A percentile compares a stretch with the other conserved stretches of the same genome.
Conservation (phyloP, 2,329 filamentous ascomycete species). For the Fonsecaea erecta region DNA sequence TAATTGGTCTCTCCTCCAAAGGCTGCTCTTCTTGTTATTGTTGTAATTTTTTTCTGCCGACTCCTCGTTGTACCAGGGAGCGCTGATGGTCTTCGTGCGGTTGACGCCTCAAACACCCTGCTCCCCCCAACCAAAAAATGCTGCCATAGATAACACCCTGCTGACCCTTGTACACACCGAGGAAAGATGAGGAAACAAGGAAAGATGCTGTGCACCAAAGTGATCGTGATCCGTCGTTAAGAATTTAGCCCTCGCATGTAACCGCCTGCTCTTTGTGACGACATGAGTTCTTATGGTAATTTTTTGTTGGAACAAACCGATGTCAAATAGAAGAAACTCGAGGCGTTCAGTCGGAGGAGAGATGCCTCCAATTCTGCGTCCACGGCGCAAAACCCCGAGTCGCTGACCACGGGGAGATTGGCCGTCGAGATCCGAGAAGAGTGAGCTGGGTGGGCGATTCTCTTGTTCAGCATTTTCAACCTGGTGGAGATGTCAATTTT, state of each 20-base stretch:
- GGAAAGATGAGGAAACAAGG: slow-evolving; percentile 19
- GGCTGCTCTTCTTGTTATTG: background rate
- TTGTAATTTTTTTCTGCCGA: slow-evolving; percentile 13
- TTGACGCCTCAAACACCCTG: slow-evolving; percentile 25
- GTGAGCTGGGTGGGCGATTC: background rate
- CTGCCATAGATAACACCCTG: slow-evolving; percentile 28
- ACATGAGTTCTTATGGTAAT: background rate
- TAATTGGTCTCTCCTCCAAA: background rate
- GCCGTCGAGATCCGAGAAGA: background rate
- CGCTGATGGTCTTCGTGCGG: slow-evolving; percentile 11
- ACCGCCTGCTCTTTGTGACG: background rate
- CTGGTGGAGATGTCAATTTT: slow-evolving; percentile 12
- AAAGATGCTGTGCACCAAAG: slow-evolving; percentile 22
- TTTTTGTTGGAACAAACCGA: background rate
- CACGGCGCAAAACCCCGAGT: slow-evolving; percentile 1
- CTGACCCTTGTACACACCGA: slow-evolving; percentile 28
- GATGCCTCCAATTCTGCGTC: background rate
- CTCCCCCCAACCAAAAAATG: slow-evolving; percentile 26
- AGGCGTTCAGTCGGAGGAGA: slow-evolving; percentile 3
- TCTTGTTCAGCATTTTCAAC: slow-evolving; percentile 9
- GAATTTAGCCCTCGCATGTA: slow-evolving; percentile 10
- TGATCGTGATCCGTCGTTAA: slow-evolving; percentile 30
- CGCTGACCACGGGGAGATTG: background rate
- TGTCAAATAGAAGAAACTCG: background rate
- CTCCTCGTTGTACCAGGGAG: slow-evolving; percentile 13